phyloP scores from a whole-genome alignment of 495 filamentous ascomycete species.

The Corynascus novoguineensis region DNA sequence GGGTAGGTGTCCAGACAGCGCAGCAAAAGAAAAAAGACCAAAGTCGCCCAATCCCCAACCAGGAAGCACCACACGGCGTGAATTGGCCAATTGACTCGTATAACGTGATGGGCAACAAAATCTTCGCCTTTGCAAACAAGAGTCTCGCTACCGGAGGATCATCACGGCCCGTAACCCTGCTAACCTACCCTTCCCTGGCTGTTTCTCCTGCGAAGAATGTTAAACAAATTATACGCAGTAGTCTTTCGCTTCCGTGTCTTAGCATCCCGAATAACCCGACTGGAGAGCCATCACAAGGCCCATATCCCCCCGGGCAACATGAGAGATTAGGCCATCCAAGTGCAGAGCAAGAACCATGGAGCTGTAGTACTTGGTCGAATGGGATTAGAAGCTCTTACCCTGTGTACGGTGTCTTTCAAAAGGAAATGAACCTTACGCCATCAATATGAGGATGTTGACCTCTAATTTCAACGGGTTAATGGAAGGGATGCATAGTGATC shows the following conservation, averaged over 20 bases:
- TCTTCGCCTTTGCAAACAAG: too few species aligned
- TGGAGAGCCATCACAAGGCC: not conserved
- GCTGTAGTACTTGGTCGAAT: not conserved
- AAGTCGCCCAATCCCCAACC: not conserved
- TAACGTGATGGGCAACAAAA: too few species aligned
- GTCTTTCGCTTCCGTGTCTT: not conserved
- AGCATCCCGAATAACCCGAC: constrained; percentile 1
- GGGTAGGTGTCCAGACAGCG: not conserved
- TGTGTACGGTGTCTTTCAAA: too few species aligned
- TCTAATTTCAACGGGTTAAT: too few species aligned
- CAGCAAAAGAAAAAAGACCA: not conserved
- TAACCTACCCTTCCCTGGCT: not conserved
- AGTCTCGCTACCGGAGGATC: not conserved
- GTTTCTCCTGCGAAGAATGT: constrained; percentile 9
- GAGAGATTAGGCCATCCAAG: not conserved
- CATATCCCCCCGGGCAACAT: not conserved
- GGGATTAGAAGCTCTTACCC: too few species aligned
- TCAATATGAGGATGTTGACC: too few species aligned
- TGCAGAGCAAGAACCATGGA: not conserved
- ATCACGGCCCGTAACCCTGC: not conserved
- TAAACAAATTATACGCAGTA: constrained; percentile 1
- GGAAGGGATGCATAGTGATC: too few species aligned
- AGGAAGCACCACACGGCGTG: not conserved
- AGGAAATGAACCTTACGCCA: too few species aligned
- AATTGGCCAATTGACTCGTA: not conserved